Conservation (phyloP, 495 filamentous ascomycete genomes). For the Trichoderma asperelloides region DNA sequence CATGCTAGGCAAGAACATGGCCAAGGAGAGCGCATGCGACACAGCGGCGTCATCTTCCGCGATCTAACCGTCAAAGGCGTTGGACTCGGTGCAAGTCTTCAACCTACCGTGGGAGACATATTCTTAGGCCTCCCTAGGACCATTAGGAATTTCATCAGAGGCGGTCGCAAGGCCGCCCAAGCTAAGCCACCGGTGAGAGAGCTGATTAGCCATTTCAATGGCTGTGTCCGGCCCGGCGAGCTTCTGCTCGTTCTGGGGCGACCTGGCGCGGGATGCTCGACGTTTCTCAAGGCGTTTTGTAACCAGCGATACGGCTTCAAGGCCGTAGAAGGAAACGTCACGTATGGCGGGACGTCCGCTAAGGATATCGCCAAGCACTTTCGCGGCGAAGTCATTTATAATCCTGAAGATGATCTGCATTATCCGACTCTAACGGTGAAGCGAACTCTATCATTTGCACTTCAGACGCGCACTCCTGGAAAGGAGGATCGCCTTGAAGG, state of each 20-base stretch:
- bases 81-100: slow-evolving; percentile 57
- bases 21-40: slow-evolving; percentile 51
- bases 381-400: slow-evolving; percentile 46
- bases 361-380: slow-evolving; percentile 29
- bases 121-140: slow-evolving; percentile 48
- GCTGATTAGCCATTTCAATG: slow-evolving; percentile 41
- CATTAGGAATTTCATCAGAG: slow-evolving; percentile 38
- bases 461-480: slow-evolving; percentile 57
- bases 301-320: slow-evolving; percentile 59
- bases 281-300: slow-evolving; percentile 60
- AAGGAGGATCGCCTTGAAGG: slow-evolving; percentile 40
- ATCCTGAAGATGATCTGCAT: slow-evolving; percentile 68
- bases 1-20: slow-evolving; percentile 48
- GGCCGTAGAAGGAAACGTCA: slow-evolving; percentile 51
- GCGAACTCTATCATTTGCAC: slow-evolving; percentile 61
- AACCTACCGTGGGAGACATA: slow-evolving; percentile 54
- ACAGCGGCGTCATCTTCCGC: slow-evolving; percentile 40
- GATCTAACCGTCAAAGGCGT: slow-evolving; percentile 59
- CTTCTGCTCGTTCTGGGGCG: slow-evolving; percentile 61
- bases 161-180: slow-evolving; percentile 23
- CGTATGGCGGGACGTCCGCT: slow-evolving; percentile 56
- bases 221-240: slow-evolving; percentile 36
- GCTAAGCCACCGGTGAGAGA: slow-evolving; percentile 46
- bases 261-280: slow-evolving; percentile 64
- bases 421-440: slow-evolving; percentile 65